These are phyloP conservation scores for Hypoxylon lenormandii DNA, from an alignment of 495 filamentous ascomycete species.

Conservation along the genomic window DNA sequence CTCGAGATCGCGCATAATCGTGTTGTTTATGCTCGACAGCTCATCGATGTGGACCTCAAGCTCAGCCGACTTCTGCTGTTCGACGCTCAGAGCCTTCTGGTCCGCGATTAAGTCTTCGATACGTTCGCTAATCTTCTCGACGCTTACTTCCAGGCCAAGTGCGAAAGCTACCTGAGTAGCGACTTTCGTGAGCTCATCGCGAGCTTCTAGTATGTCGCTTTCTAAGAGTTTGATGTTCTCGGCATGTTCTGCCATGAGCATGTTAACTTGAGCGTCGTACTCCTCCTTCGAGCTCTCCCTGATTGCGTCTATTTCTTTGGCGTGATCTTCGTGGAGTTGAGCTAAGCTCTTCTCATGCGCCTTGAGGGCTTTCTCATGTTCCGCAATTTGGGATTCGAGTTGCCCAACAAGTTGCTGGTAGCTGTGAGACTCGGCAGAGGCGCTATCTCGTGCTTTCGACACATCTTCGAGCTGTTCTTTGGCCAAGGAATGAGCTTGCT, in stretches of 20 bases:
- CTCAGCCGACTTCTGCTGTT: constrained; percentile 67
- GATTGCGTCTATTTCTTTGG: constrained; percentile 63
- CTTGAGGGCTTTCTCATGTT: constrained; percentile 64
- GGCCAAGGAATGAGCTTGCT: constrained; percentile 71
- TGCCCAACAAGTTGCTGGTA: constrained; percentile 67
- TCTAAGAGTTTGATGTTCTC: constrained; percentile 71
- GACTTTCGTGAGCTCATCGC: constrained; percentile 74
- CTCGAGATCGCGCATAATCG: constrained; percentile 67
- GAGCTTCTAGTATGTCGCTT: constrained; percentile 75
- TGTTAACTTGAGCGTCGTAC: constrained; percentile 58
- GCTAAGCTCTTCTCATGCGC: constrained; percentile 61
- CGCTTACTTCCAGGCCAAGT: constrained; percentile 65
- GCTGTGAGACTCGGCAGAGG: constrained; percentile 58
- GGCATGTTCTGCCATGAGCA: constrained; percentile 68
- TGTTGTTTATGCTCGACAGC: constrained; percentile 66
- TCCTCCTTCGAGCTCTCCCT: constrained; percentile 56
- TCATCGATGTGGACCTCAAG: constrained; percentile 63
- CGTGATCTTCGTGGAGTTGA: constrained; percentile 60
- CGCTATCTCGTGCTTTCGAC: constrained; percentile 60
- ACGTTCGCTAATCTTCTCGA: constrained; percentile 67
- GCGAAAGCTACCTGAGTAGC: constrained; percentile 67
- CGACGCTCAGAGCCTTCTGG: constrained; percentile 62
- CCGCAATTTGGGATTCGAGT: constrained; percentile 69
- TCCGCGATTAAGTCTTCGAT: constrained; percentile 65
- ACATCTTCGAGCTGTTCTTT: constrained; percentile 68